phyloP scores from a whole-genome alignment of 306 rosid genomes.

The Dryas alaskensis region DNA sequence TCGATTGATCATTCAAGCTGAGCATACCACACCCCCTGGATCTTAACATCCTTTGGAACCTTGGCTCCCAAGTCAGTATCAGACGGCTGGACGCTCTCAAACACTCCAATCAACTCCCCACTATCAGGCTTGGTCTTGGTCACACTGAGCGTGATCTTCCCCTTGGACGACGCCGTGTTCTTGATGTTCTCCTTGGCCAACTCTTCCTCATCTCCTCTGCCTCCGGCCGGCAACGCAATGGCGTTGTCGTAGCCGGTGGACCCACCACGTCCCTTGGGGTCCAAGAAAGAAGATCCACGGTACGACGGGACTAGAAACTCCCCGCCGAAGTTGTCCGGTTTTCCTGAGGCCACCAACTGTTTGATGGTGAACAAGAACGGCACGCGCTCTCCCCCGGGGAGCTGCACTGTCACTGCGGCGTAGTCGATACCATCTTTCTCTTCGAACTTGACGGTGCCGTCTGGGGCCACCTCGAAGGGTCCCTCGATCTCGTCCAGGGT shows the following conservation, averaged over 20 bases:
- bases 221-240: slow-evolving; percentile 84
- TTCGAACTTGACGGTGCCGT: slow-evolving; percentile 69
- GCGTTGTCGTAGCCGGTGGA: slow-evolving; percentile 90
- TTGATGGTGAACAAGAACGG: slow-evolving; percentile 96
- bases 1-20: slow-evolving; percentile 56
- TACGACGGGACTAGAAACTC: slow-evolving; percentile 81
- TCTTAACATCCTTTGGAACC: slow-evolving; percentile 88
- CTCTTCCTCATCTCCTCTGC: slow-evolving; percentile 96
- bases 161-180: slow-evolving; percentile 65
- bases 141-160: slow-evolving; percentile 82
- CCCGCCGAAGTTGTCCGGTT: slow-evolving; percentile 66
- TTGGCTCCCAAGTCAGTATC: slow-evolving; percentile 98
- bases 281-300: slow-evolving; percentile 93
- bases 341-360: slow-evolving; percentile 87
- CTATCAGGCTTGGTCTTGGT: slow-evolving; percentile 83
- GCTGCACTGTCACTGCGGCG: slow-evolving; percentile 85
- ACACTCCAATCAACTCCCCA: slow-evolving; percentile 89
- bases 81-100: slow-evolving; percentile 88
- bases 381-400: slow-evolving; percentile 91
- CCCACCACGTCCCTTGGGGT: slow-evolving; percentile 99
- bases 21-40: slow-evolving; percentile 95
- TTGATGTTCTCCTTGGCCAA: slow-evolving; percentile 77
- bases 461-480: slow-evolving; percentile 74
- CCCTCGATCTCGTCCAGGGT: slow-evolving; percentile 95
- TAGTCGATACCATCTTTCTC: slow-evolving; percentile 95